Evolutionary conservation across 192 early-diverging fungal genomes (phyloP), one percentile per base, ranked within the genome.

Genomic region (Chytriomyces sp.): DNA sequence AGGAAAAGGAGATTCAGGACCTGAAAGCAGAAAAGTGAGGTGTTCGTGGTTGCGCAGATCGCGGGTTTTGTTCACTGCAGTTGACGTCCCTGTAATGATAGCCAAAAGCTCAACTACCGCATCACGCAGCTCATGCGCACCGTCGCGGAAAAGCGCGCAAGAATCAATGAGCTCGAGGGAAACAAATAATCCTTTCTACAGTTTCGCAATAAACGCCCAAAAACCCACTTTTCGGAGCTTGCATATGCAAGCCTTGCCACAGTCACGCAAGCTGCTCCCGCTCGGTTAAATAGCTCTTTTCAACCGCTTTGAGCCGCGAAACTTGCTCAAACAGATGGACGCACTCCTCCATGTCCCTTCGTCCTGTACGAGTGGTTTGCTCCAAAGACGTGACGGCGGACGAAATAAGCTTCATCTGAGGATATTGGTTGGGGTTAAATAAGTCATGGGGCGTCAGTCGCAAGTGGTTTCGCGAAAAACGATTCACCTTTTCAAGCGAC

Each of bases 91-190:
- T 49, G 17, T 2, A 39, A 52, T 25, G 17, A 55, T 34, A 73
- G 71, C 60, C 26, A 73, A 64, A 73, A 73, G 36, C 71, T 73
- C 25, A 28, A 62, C 19, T 73, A 73, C 33, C 58, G 71, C 4
- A 64, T 73, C 60, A 40, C 30, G 14, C 49, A 25, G 31, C 60
- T 73, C 14, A 19, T 73, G 5, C 71, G 71, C 44, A 64, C 58
- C 5, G 52, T 73, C 12, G 44, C 22, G 4, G 71, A 60, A 22
- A 73, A 64, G 52, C 38, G 60, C 10, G 71, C 14, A 14, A 25
- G 31, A 25, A 72, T 64, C 52, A 54, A 52, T 32, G 19, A 63
- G 40, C 38, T 73, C 60, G 44, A 63, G 7, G 17, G 39, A 64
- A 62, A 55, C 1, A 34, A 63, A 63, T 63, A 37, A 49, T 49